A percentile compares a stretch with the other conserved stretches of the same genome.
Evolutionary conservation across 2,329 filamentous ascomycete species (phyloP).

Genomic region (Stachybotrys elegans): DNA sequence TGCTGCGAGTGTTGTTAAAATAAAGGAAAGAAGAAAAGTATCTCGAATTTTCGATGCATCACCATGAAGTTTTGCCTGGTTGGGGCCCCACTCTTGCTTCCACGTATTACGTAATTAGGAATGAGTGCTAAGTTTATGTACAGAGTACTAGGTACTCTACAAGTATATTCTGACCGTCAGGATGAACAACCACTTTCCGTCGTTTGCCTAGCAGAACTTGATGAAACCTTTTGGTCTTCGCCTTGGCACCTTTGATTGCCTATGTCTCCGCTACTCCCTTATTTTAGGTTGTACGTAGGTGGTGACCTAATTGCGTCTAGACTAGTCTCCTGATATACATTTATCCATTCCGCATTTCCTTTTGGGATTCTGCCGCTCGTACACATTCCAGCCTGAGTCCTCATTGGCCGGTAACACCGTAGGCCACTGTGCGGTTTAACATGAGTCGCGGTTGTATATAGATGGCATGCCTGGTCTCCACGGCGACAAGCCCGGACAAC

Average conservation of each 20-base stretch:
- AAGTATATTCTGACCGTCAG: not conserved
- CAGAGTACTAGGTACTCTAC: not conserved
- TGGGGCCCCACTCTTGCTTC: not conserved
- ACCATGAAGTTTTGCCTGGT: not conserved
- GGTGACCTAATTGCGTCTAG: not conserved
- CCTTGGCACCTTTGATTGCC: not conserved
- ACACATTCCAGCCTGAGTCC: not conserved
- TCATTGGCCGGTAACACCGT: not conserved
- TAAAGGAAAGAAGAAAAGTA: not conserved
- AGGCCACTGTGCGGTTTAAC: not conserved
- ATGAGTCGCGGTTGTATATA: not conserved
- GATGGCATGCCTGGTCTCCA: not conserved
- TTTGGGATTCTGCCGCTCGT: not conserved
- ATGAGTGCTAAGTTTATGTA: too few species aligned
- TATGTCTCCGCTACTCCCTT: not conserved
- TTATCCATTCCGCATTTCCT: not conserved
- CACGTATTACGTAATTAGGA: not conserved
- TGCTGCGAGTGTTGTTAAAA: not conserved
- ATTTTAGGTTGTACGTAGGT: not conserved
- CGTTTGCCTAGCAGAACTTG: not conserved
- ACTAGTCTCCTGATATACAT: not conserved
- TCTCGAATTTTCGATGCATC: not conserved
- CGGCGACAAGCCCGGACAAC: not conserved
- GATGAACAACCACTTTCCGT: not conserved
- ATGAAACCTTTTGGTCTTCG: not conserved